These are phyloP conservation scores for Passalora sequoiae DNA, from an alignment of 2,329 filamentous ascomycete genomes.

Conservation along the genomic window DNA sequence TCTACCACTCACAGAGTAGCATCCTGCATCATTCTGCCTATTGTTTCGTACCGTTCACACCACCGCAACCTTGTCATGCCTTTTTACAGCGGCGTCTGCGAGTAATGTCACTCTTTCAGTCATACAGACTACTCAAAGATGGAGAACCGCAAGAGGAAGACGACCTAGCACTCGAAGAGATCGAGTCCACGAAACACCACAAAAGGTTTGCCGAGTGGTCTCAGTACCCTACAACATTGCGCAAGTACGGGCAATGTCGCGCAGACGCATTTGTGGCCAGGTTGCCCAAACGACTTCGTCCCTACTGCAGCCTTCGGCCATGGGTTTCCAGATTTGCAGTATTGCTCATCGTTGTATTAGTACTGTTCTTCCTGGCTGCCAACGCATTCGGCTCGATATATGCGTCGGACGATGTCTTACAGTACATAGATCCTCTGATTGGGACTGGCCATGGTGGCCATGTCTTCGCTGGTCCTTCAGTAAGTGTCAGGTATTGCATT, in stretches of 20 bases:
- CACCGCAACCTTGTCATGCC: not conserved
- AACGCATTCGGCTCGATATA: constrained; percentile 27
- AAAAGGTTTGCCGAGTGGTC: constrained; percentile 9
- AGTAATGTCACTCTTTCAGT: constrained; percentile 18
- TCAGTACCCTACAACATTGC: constrained; percentile 10
- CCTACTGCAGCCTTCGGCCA: constrained; percentile 12
- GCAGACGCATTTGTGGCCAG: not conserved
- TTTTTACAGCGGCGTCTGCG: not conserved
- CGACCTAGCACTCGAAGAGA: not conserved
- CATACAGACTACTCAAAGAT: constrained; percentile 19
- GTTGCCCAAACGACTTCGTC: constrained; percentile 1
- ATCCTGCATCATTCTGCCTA: no score
- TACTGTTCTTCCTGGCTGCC: constrained; percentile 7
- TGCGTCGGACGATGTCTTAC: constrained; percentile 26
- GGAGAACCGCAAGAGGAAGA: constrained; percentile 12
- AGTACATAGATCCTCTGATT: constrained; percentile 21
- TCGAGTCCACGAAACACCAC: constrained; percentile 2
- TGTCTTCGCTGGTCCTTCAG: constrained; percentile 41
- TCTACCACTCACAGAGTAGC: no score
- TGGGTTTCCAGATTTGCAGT: constrained; percentile 11
- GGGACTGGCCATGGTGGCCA: constrained; percentile 31
- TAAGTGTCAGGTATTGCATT: no score
- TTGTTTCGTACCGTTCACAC: not conserved
- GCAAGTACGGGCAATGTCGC: constrained; percentile 7
- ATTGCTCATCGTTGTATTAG: constrained; percentile 10